Percentiles rank a stretch among this genome's conserved stretches.
Conservation (phyloP, 345 rosid species). For the Anacardium occidentale region DNA sequence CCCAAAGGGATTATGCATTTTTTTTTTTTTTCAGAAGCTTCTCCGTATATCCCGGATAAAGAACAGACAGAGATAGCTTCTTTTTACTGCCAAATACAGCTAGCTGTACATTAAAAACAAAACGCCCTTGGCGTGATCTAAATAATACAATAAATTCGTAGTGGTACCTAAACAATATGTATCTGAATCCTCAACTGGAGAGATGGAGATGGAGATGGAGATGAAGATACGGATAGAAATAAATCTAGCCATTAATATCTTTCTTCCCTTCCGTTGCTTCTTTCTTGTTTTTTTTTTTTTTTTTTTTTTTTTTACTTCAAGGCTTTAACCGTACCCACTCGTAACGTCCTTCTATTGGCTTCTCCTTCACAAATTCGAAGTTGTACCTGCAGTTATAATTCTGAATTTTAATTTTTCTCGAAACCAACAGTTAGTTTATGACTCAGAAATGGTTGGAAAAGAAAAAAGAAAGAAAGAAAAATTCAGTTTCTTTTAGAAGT, state of each 20-base stretch:
- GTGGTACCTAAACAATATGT: slow-evolving; percentile 23
- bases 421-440: background rate
- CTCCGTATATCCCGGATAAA: background rate
- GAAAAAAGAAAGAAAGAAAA: background rate
- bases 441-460: background rate
- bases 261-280: background rate
- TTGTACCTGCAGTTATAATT: slow-evolving; percentile 48
- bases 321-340: slow-evolving; percentile 56
- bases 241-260: background rate
- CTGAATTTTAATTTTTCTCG: background rate
- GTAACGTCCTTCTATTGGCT: slow-evolving; percentile 73
- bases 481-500: too few species aligned
- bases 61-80: background rate
- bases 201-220: background rate
- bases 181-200: background rate
- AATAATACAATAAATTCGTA: background rate
- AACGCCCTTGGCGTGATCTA: background rate
- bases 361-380: slow-evolving; percentile 57
- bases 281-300: slow-evolving; percentile 6
- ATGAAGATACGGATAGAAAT: background rate
- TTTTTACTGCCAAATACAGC: background rate
- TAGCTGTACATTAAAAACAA: slow-evolving; percentile 25
- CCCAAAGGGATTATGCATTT: background rate
- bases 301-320: slow-evolving; percentile 23
- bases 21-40: slow-evolving; percentile 3